Evolutionary conservation across 305 asterid genomes (phyloP).

Genomic region (Solanum aculeatissimum): DNA sequence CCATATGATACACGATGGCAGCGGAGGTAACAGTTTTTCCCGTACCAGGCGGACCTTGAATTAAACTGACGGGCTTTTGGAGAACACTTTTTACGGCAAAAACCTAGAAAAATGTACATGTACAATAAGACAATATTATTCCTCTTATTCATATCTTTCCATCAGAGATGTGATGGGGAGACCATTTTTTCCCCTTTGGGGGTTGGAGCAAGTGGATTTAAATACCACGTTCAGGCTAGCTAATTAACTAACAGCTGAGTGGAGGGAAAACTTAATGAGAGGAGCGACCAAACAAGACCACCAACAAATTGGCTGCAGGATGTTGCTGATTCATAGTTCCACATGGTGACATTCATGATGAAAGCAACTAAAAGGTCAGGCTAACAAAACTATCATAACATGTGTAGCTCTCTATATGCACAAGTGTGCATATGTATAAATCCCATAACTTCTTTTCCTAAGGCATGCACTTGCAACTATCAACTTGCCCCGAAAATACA

Average conservation of each 20-base stretch:
- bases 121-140: neutral
- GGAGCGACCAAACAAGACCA: neutral
- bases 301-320: neutral
- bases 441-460: neutral
- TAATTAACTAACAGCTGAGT: neutral
- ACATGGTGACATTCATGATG: neutral
- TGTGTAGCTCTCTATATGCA: neutral
- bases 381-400: neutral
- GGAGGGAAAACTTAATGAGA: neutral
- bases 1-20: conserved; percentile 99
- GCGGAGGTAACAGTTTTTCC: conserved; percentile 99
- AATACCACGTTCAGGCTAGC: neutral
- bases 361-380: neutral
- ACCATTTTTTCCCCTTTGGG: neutral
- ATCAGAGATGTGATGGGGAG: neutral
- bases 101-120: conserved; percentile 35
- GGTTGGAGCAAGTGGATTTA: neutral
- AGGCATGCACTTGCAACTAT: neutral
- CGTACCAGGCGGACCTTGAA: conserved; percentile 99
- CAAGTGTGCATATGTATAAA: neutral
- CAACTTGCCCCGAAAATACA: neutral
- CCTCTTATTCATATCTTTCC: neutral
- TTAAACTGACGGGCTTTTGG: conserved; percentile 91
- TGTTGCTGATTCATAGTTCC: neutral
- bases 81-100: conserved; percentile 98